phyloP scores from a whole-genome alignment of 2,329 filamentous ascomycete genomes.

The Diaporthe sp. region DNA sequence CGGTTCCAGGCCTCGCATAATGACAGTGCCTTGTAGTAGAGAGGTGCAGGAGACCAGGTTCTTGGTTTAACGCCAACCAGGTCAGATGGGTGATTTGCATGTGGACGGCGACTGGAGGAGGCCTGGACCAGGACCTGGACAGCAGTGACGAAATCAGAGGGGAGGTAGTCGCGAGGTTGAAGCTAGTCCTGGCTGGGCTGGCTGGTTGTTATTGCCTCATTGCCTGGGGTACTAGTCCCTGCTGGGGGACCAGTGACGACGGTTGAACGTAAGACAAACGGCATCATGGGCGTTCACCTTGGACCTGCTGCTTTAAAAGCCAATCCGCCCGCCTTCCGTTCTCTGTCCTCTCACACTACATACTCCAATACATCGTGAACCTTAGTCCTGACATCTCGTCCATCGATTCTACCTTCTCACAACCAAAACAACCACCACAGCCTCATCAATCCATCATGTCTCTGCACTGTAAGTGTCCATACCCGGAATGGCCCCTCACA shows the following conservation, averaged over 20 bases:
- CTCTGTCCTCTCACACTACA: not conserved
- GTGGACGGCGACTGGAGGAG: not conserved
- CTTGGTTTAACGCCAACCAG: not conserved
- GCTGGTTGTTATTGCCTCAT: conserved; percentile 38
- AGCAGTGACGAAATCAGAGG: conserved; percentile 38
- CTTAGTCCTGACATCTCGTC: not conserved
- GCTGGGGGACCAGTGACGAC: conserved; percentile 39
- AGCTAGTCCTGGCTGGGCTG: conserved; percentile 27
- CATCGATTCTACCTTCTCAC: not conserved
- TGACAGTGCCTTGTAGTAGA: not conserved
- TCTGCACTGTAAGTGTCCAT: conserved; percentile 67
- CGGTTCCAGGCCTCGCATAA: conserved; percentile 12
- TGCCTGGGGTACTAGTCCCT: conserved; percentile 31
- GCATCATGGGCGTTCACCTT: conserved; percentile 24
- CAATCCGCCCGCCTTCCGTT: conserved; percentile 16
- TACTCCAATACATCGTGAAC: conserved; percentile 16
- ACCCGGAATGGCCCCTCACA: not conserved
- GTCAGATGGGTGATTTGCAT: not conserved
- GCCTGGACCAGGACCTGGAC: conserved; percentile 8
- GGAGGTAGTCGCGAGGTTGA: conserved; percentile 2
- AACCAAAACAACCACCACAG: conserved; percentile 17
- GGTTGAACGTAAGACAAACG: conserved; percentile 40
- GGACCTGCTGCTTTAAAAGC: conserved; percentile 34
- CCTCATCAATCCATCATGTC: conserved; percentile 58
- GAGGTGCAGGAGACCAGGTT: not conserved